Conservation (phyloP, 352 stramenopile genomes). For the Phytopythium ostracodes region DNA sequence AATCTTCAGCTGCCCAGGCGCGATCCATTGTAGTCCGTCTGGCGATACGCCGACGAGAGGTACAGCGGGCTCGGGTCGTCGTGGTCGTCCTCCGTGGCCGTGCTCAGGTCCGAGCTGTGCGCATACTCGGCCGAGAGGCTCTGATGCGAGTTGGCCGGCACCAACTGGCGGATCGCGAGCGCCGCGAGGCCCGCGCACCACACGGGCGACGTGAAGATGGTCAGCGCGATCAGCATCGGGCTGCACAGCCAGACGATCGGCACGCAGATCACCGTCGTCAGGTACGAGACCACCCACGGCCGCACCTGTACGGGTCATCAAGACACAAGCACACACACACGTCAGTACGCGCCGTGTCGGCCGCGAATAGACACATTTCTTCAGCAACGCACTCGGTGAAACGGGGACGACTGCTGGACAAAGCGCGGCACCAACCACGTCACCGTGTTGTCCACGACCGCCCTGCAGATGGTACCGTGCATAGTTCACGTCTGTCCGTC, state of each 20-base stretch:
- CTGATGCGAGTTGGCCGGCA: constrained; percentile 26
- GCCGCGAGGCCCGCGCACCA: constrained; percentile 59
- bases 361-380: no score
- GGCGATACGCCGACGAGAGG: constrained; percentile 47
- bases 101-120: constrained; percentile 20
- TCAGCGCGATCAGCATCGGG: constrained; percentile 72
- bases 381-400: constrained; percentile 33
- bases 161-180: constrained; percentile 45
- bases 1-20: not conserved
- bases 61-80: constrained; percentile 34
- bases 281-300: constrained; percentile 61
- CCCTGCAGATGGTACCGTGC: constrained; percentile 3
- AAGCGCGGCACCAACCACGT: constrained; percentile 31
- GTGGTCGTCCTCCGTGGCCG: constrained; percentile 23
- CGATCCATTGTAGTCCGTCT: constrained; percentile 11
- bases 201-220: constrained; percentile 74
- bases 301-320: constrained; percentile 29
- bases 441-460: constrained; percentile 25
- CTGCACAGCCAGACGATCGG: constrained; percentile 71
- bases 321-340: not conserved
- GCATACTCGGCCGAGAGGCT: constrained; percentile 38
- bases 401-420: constrained; percentile 35
- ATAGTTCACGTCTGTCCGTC: not conserved
- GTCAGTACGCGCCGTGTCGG: no score
- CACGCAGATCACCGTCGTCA: constrained; percentile 61